Evolutionary conservation across 1,139 yeast genomes (phyloP), one percentile per base, ranked within the genome.

Genomic region (Pichia sp.): DNA sequence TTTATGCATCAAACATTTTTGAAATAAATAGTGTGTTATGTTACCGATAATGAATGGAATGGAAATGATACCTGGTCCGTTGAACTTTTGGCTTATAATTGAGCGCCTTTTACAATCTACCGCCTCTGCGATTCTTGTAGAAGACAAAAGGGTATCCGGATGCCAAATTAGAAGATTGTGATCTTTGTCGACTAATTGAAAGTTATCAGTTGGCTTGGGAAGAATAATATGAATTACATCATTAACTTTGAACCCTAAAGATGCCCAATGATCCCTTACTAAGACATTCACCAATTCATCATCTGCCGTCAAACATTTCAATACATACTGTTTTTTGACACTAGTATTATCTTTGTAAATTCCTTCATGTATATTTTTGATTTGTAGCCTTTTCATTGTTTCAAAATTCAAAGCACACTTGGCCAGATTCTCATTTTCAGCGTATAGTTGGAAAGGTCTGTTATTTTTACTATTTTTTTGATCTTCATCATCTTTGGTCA

Each of bases 111-210:
- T 75, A 65, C 99, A 93, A 29, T 74, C 75, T 43, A 89, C 72
- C 3, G 93, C 87, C 53, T 85, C 88, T 0, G 97, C 85, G 1
- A 90, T 80, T 4, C 85, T 75, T 0, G 99, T 93, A 4, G 96
- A 90, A 0, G 97, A 81, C 1, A 93, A 73, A 13, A 93, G 72
- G 1, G 81, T 72, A 66, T 93, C 99, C 0, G 99, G 99, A 62
- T 88, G 82, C 78, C 95, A 78, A 29, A 93, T 78, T 41, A 92
- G 69, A 30, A 90, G 68, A 62, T 87, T 84, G 34, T 77, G 71
- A 57, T 81, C 81, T 42, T 73, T 69, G 58, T 87, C 89, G 4
- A 87, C 78, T 8, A 75, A 58, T 45, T 69, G 69, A 8, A 76
- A 71, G 53, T 76, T 73, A 4, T 46, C 57, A 1, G 77, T 75